These are phyloP conservation scores for Metarhizium sp. DNA, from an alignment of 2,329 filamentous ascomycete genomes.

Conservation along the genomic window DNA sequence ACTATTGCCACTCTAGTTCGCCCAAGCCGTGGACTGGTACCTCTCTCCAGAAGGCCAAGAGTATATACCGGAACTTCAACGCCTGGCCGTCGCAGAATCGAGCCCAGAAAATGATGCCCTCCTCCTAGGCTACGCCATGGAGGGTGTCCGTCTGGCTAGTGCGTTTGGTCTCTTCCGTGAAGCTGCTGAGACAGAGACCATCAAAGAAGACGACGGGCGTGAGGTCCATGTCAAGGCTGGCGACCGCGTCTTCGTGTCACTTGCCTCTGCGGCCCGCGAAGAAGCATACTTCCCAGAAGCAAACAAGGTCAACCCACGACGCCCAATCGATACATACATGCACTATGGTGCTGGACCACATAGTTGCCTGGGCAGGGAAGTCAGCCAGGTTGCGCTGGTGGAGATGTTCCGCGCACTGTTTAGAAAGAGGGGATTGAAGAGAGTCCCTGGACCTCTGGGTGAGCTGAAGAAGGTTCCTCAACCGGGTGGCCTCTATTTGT, in stretches of 20 bases:
- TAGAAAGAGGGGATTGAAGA: constrained; percentile 47
- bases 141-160: constrained; percentile 60
- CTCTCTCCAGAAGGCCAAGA: constrained; percentile 45
- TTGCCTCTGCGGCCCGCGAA: constrained; percentile 48
- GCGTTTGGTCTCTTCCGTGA: constrained; percentile 53
- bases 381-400: constrained; percentile 51
- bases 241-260: constrained; percentile 54
- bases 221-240: constrained; percentile 43
- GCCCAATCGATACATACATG: constrained; percentile 56
- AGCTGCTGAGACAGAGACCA: constrained; percentile 34
- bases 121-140: constrained; percentile 61
- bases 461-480: constrained; percentile 55
- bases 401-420: constrained; percentile 61
- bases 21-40: constrained; percentile 65
- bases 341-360: constrained; percentile 55
- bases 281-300: constrained; percentile 51
- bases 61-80: constrained; percentile 52
- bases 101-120: constrained; percentile 50
- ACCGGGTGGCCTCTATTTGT: constrained; percentile 46
- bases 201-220: constrained; percentile 41
- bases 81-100: constrained; percentile 44
- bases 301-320: constrained; percentile 48
- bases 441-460: constrained; percentile 55
- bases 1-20: constrained; percentile 39
- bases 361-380: constrained; percentile 50